phyloP scores from a whole-genome alignment of 768 basidiomycete species.

The Tylopilus vinaceipallidus region DNA sequence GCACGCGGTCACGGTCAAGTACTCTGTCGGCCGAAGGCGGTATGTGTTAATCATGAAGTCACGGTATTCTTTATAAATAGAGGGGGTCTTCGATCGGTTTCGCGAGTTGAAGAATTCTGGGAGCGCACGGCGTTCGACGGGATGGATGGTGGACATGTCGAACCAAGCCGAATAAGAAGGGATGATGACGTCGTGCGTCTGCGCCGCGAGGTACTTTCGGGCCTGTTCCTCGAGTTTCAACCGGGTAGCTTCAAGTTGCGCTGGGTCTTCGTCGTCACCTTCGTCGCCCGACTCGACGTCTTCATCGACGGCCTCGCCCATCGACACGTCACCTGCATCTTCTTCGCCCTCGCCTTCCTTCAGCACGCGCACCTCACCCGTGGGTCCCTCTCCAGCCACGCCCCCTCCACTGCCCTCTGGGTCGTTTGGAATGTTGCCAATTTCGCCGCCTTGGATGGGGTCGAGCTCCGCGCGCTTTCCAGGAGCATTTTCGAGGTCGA shows the following conservation, averaged over 20 bases:
- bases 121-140: slow-evolving; percentile 86
- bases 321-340: slow-evolving; percentile 72
- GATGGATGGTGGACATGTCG: slow-evolving; percentile 90
- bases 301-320: slow-evolving; percentile 77
- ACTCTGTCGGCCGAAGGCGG: slow-evolving; percentile 88
- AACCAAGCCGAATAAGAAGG: slow-evolving; percentile 99
- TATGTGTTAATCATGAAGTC: slow-evolving; percentile 99
- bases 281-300: slow-evolving; percentile 78
- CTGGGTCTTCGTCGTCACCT: slow-evolving; percentile 83
- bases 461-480: slow-evolving; percentile 90
- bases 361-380: slow-evolving; percentile 36
- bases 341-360: slow-evolving; percentile 62
- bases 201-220: slow-evolving; percentile 92
- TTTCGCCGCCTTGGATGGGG: slow-evolving; percentile 74
- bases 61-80: slow-evolving; percentile 98
- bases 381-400: slow-evolving; percentile 19
- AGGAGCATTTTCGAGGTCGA: slow-evolving; percentile 74
- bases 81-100: slow-evolving; percentile 92
- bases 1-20: slow-evolving; percentile 96
- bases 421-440: slow-evolving; percentile 64
- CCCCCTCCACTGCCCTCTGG: slow-evolving; percentile 22
- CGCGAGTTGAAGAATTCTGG: slow-evolving; percentile 98
- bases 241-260: slow-evolving; percentile 78
- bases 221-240: slow-evolving; percentile 81
- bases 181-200: slow-evolving; percentile 95